Conservation (phyloP, 2,329 filamentous ascomycete genomes). For the Clonostachys byssicola region DNA sequence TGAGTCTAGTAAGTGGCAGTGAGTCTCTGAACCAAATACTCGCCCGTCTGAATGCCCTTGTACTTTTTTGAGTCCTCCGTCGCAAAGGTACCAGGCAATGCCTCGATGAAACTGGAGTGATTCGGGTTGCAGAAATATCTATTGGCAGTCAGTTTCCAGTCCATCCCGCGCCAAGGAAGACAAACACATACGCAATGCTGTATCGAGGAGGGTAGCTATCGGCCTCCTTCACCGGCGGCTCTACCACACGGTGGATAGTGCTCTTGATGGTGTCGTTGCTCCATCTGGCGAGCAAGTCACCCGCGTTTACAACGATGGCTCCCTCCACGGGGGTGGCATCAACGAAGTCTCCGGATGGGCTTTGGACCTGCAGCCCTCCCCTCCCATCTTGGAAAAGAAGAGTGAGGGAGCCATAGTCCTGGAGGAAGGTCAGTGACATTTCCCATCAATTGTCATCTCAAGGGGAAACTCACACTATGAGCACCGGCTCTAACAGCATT, state of each 20-base stretch:
- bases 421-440: neutral
- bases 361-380: constrained; percentile 56
- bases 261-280: constrained; percentile 89
- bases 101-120: constrained; percentile 70
- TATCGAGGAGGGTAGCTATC: constrained; percentile 72
- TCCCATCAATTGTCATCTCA: neutral
- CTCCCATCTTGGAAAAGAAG: constrained; percentile 56
- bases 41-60: constrained; percentile 68
- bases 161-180: fast-evolving
- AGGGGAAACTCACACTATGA: constrained; percentile 48
- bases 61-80: constrained; percentile 72
- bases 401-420: constrained; percentile 58
- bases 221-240: constrained; percentile 61
- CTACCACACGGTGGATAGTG: constrained; percentile 85
- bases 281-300: constrained; percentile 82
- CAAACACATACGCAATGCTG: constrained; percentile 66
- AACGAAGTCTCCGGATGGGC: constrained; percentile 73
- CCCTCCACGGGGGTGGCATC: constrained; percentile 78
- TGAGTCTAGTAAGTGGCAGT: constrained; percentile 61
- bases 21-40: constrained; percentile 77
- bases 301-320: constrained; percentile 85
- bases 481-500: constrained; percentile 73
- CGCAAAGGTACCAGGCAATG: constrained; percentile 72
- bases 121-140: constrained; percentile 89
- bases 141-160: neutral